Conservation (phyloP, 805 yeast species). For the Scheffersomyces amazonensis region DNA sequence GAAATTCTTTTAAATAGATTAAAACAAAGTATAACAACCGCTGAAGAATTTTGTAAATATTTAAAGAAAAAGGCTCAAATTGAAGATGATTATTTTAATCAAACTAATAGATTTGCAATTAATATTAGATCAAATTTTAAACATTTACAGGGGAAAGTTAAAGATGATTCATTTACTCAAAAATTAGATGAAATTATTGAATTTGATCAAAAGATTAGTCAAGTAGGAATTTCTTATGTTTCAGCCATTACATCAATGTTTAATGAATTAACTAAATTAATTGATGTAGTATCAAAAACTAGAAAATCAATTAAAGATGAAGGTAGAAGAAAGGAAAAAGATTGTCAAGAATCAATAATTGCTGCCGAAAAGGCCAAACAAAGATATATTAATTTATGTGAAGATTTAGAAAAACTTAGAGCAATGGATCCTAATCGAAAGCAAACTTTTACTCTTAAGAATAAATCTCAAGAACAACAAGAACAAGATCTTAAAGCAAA, state of each 20-base stretch:
- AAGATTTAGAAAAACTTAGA: constrained; percentile 80
- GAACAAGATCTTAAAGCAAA: constrained; percentile 86
- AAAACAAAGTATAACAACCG: constrained; percentile 75
- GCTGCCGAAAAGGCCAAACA: constrained; percentile 86
- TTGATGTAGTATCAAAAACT: constrained; percentile 64
- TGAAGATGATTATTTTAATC: constrained; percentile 77
- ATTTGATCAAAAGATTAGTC: constrained; percentile 69
- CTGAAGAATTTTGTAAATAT: constrained; percentile 82
- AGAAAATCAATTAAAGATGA: constrained; percentile 82
- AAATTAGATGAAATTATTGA: constrained; percentile 68
- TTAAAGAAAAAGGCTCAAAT: constrained; percentile 72
- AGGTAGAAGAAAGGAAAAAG: constrained; percentile 77
- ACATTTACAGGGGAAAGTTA: constrained; percentile 36
- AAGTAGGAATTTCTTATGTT: constrained; percentile 73
- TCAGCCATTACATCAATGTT: constrained; percentile 80
- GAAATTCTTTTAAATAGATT: constrained; percentile 69
- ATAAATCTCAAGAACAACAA: constrained; percentile 77
- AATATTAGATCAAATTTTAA: constrained; percentile 51
- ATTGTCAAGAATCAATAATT: constrained; percentile 74
- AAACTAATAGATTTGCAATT: constrained; percentile 66
- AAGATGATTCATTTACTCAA: constrained; percentile 62
- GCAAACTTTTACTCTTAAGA: constrained; percentile 67
- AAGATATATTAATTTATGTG: constrained; percentile 72
- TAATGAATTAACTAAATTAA: constrained; percentile 74
- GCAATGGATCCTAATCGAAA: constrained; percentile 82